These are phyloP conservation scores for Corymbia calophylla DNA, from an alignment of 441 rosid species.

Conservation along the genomic window DNA sequence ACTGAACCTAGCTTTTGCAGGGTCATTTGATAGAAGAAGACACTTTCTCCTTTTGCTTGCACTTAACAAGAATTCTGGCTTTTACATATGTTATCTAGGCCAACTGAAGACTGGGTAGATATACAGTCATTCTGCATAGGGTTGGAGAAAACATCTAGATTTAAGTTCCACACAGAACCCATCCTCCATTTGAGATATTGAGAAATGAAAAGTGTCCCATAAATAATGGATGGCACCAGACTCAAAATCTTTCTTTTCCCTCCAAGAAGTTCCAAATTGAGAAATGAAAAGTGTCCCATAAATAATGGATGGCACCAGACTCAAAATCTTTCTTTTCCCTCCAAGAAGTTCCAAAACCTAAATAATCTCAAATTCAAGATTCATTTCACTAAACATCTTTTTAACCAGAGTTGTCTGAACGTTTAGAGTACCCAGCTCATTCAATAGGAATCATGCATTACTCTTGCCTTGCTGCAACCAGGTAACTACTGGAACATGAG, in stretches of 20 bases:
- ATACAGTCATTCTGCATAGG: background rate
- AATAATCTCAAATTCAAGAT: background rate
- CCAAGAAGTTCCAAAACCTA: background rate
- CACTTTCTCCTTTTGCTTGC: background rate
- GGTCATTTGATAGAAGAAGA: background rate
- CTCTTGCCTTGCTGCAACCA: background rate
- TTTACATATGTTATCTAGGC: background rate
- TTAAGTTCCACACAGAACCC: background rate
- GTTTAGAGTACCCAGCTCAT: background rate
- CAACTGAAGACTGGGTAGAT: background rate
- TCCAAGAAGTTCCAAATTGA: background rate
- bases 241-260: background rate
- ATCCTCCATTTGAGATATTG: background rate
- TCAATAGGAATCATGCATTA: accelerated
- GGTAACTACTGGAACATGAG: background rate
- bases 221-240: background rate
- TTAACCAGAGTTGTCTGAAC: background rate
- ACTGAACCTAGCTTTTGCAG: background rate
- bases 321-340: background rate
- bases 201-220: background rate
- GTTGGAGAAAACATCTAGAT: background rate
- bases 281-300: background rate
- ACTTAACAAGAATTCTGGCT: background rate
- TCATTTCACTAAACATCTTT: background rate
- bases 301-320: background rate